Base-by-base conservation (phyloP, 257 asterid genomes). In the Sherardia arvensis region DNA sequence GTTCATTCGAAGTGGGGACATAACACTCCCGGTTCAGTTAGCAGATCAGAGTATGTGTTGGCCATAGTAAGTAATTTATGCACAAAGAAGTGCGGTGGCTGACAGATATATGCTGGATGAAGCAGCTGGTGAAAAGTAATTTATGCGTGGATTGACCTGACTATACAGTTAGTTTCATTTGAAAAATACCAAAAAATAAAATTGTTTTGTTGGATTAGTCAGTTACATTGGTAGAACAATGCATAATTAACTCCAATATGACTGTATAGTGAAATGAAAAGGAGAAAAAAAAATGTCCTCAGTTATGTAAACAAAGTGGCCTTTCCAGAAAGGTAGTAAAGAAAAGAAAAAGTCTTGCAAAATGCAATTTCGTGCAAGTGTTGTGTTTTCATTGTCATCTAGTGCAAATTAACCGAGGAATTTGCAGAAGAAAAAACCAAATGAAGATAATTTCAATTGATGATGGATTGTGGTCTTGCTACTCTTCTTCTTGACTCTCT, bases 1-100 rank as follows among this genome's bases (percentile, higher is more conserved):
- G 89, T 88, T 80, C 92, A 78, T 83, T 89, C 95, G 79, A 89
- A 86, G 85, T 82, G 97, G 95, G 97, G 78, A 80, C 84, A 66
- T 82, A 77, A 72, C 81, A 69, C 85, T 53, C 76, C 84, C 85
- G 69, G 61, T 76, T 70, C 75, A 60, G 69, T 51, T n/a, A 54
- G 38, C 56, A 8, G 30, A 54, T 61, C 65, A 38, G 70, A 56
- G 58, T 34, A 61, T 45, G 61, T 71, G 71, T 71, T 80, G 81
- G 72, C 83, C 61, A 68, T 73, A 38, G 69, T 65, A 48, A 38
- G 69, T 65, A 48, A 77, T 61, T 59, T 68, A 66, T 76, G 83
- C 81, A 73, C 81, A 1, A 80, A 86, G 85, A 79, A 86, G 85
- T 79, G 87, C 78, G 59, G 82, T 66, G 73, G 79, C 63, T 62